Conservation (phyloP, 495 filamentous ascomycete genomes). For the Hypoxylon crocopeplum region DNA sequence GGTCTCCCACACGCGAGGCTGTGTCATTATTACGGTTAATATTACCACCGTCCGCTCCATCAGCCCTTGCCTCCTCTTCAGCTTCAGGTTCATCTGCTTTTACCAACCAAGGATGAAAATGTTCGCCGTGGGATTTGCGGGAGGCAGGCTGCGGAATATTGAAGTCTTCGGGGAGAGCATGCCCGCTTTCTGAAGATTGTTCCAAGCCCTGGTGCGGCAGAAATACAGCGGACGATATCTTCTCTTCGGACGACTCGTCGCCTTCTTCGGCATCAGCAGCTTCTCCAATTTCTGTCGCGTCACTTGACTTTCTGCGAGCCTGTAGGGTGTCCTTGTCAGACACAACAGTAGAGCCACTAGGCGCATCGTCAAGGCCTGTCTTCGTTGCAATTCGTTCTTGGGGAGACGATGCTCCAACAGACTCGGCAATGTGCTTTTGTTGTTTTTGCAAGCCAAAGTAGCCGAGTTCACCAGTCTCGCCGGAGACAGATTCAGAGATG, state of each 20-base stretch:
- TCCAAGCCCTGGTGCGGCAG: slow-evolving; percentile 80
- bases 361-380: not conserved
- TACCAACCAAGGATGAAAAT: slow-evolving; percentile 58
- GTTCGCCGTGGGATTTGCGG: slow-evolving; percentile 38
- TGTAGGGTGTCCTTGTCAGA: slow-evolving; percentile 14
- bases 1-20: slow-evolving; percentile 36
- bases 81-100: slow-evolving; percentile 57
- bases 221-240: slow-evolving; percentile 94
- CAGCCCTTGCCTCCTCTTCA: slow-evolving; percentile 43
- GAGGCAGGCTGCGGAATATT: slow-evolving; percentile 35
- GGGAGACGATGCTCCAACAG: slow-evolving; percentile 12
- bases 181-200: slow-evolving; percentile 51
- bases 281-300: slow-evolving; percentile 45
- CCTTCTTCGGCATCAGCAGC: slow-evolving; percentile 69
- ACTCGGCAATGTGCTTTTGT: slow-evolving; percentile 11
- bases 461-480: slow-evolving; percentile 13
- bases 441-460: slow-evolving; percentile 21
- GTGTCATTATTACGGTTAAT: slow-evolving; percentile 41
- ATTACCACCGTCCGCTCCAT: slow-evolving; percentile 38
- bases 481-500: slow-evolving; percentile 3
- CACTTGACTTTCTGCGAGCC: slow-evolving; percentile 38
- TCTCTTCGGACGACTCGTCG: slow-evolving; percentile 88
- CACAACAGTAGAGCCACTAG: slow-evolving; percentile 9
- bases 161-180: slow-evolving; percentile 34
- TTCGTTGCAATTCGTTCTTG: slow-evolving; percentile 6